phyloP scores from a whole-genome alignment of 805 yeast genomes.

The Naumovozyma dairenensis region DNA sequence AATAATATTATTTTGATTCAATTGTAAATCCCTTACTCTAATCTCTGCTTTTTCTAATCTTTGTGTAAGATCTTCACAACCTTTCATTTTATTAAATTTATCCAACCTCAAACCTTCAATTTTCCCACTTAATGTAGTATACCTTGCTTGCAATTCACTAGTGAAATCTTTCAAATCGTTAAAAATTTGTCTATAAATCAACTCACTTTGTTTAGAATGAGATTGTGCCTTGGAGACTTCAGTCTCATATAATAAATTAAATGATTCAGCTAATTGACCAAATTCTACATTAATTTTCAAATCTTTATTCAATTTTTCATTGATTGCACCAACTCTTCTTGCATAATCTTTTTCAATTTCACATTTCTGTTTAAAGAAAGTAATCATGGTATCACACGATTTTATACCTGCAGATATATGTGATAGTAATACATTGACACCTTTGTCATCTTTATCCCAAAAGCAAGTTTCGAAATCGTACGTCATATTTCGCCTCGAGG shows the following conservation, averaged over 20 bases:
- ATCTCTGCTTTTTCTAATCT: slow-evolving; percentile 19
- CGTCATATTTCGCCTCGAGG: slow-evolving; percentile 7
- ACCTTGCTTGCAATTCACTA: slow-evolving; percentile 20
- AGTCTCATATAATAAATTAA: slow-evolving; percentile 10
- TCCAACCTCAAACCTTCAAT: slow-evolving; percentile 23
- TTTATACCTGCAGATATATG: slow-evolving; percentile 24
- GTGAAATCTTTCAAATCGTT: slow-evolving; percentile 20
- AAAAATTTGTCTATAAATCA: slow-evolving; percentile 18
- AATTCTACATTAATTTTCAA: slow-evolving; percentile 19
- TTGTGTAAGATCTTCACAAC: slow-evolving; percentile 20
- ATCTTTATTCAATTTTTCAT: slow-evolving; percentile 19
- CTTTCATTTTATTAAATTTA: slow-evolving; percentile 22
- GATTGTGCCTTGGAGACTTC: slow-evolving; percentile 24
- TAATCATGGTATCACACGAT: slow-evolving; percentile 18
- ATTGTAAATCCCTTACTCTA: slow-evolving; percentile 21
- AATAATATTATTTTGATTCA: slow-evolving; percentile 24
- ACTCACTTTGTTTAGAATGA: slow-evolving; percentile 25
- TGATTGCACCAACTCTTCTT: slow-evolving; percentile 27
- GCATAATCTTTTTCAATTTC: slow-evolving; percentile 28
- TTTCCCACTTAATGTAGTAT: slow-evolving; percentile 23
- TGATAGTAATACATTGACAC: slow-evolving; percentile 21
- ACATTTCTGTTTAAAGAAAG: slow-evolving; percentile 23
- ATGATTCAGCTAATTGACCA: slow-evolving; percentile 18
- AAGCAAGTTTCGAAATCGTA: slow-evolving; percentile 26
- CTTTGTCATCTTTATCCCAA: slow-evolving; percentile 29